Evolutionary conservation across 2,329 filamentous ascomycete genomes (phyloP), one percentile per base, ranked within the genome.

Genomic region (Calonectria hongkongensis): DNA sequence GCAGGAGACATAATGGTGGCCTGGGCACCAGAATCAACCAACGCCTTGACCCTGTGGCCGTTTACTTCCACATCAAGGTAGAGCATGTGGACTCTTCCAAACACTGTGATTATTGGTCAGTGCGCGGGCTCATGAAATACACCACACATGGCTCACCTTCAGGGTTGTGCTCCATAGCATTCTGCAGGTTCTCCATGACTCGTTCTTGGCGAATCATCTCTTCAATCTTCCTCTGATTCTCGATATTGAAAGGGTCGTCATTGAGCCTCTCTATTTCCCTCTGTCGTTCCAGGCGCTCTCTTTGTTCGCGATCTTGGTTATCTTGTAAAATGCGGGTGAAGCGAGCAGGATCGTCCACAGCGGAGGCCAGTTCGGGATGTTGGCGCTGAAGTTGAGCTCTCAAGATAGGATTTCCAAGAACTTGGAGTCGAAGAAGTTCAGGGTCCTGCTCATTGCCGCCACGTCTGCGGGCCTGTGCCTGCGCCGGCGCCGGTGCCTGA

Each of bases 1-100:
- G 92, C 89, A 6, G 97, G 97, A 6, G 96, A 98, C 97, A 99
- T 99, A 87, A 99, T 98, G 65, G 97, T 99, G 30, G 96, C 95
- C 86, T 99, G 97, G 28, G 97, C 97, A 73, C 97, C 97, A 2
- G 97, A 98, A 84, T 99, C 97, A 73, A 99, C 97, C 78, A 99
- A 94, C 3, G 96, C 97, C 87, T 98, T 98, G 79, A 99, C 93
- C 71, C 94, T 94, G 79, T 95, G 91, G 15, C 94, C 94, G 84
- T 99, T 99, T 79, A 99, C 97, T 83, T 97, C 94, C 73, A 98
- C 96, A 81, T 97, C 93, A 78, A 98, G 94, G 85, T 99, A 99
- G 60, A 99, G 91, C 93, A 99, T 97, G 79, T 96, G 95, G 48
- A 99, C 97, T 78, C 94, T 92, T 67, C 95, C 97, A 82, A 99